phyloP scores from a whole-genome alignment of 2,329 filamentous ascomycete genomes.

The Biscogniauxia marginata region DNA sequence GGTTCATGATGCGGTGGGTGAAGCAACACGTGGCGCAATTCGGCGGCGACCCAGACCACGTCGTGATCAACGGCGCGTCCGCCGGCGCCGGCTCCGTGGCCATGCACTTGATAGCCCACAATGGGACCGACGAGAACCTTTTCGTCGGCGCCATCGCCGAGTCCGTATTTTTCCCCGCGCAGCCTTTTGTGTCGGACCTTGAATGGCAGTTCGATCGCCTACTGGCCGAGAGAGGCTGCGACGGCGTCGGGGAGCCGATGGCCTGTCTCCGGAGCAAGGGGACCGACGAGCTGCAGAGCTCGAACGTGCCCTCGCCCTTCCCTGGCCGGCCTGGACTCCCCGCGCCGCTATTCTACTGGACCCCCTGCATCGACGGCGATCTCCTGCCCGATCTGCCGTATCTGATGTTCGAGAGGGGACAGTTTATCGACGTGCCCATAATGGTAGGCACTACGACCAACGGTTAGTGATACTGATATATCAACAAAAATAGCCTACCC shows the following conservation, averaged over 20 bases:
- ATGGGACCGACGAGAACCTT: constrained; percentile 34
- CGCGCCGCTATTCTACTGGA: constrained; percentile 48
- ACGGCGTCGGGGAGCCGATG: constrained; percentile 33
- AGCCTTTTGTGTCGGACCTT: constrained; percentile 42
- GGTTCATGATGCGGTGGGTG: constrained; percentile 60
- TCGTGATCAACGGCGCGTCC: constrained; percentile 61
- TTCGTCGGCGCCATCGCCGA: constrained; percentile 48
- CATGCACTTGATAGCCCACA: constrained; percentile 48
- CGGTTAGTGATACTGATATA: constrained; percentile 37
- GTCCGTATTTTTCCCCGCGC: constrained; percentile 50
- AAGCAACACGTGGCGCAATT: constrained; percentile 57
- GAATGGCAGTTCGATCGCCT: constrained; percentile 48
- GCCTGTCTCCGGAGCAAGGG: constrained; percentile 41
- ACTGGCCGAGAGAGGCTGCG: constrained; percentile 37
- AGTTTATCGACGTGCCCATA: constrained; percentile 44
- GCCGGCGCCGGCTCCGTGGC: constrained; percentile 60
- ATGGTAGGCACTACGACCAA: constrained; percentile 45
- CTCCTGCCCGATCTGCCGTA: constrained; percentile 44
- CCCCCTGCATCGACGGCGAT: constrained; percentile 49
- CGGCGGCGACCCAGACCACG: constrained; percentile 56
- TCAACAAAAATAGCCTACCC: neutral
- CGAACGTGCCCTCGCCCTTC: constrained; percentile 42
- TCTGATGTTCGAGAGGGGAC: constrained; percentile 37
- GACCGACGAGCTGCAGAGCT: constrained; percentile 37
- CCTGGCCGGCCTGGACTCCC: constrained; percentile 33